Evolutionary conservation across 192 early-diverging fungal species (phyloP).

Genomic region (Fimicolochytrium jonesii): DNA sequence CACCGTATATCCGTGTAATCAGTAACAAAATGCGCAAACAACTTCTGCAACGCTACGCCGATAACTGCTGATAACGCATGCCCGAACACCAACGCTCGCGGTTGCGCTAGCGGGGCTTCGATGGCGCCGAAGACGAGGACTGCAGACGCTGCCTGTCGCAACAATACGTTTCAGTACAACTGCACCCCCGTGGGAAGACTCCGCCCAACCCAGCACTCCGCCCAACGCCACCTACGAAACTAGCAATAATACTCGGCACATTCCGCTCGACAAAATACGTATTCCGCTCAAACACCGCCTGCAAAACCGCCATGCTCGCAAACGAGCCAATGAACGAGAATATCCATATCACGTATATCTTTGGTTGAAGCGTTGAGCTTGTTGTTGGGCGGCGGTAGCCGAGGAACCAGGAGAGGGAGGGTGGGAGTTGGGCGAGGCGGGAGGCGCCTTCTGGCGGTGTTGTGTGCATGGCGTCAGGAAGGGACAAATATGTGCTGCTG

Average conservation of each 20-base stretch:
- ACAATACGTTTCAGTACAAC: no score
- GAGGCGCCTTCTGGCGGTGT: no score
- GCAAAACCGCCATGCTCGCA: not conserved
- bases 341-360: not conserved
- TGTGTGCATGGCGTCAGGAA: no score
- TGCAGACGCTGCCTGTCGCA: not conserved
- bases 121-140: not conserved
- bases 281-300: not conserved
- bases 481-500: no score
- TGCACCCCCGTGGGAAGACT: no score
- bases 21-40: not conserved
- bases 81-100: not conserved
- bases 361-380: not conserved
- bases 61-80: not conserved
- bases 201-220: no score
- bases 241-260: not conserved
- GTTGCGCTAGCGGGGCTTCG: not conserved
- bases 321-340: not conserved
- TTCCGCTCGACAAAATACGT: not conserved
- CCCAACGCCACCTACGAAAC: not conserved
- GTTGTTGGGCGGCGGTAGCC: not conserved
- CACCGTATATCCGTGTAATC: not conserved
- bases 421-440: not conserved
- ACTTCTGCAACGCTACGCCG: not conserved
- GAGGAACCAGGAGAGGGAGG: not conserved